A percentile compares a stretch with the other conserved stretches of the same genome.
phyloP scores from a whole-genome alignment of 2,329 filamentous ascomycete genomes.

The Cadophora luteo-olivacea region DNA sequence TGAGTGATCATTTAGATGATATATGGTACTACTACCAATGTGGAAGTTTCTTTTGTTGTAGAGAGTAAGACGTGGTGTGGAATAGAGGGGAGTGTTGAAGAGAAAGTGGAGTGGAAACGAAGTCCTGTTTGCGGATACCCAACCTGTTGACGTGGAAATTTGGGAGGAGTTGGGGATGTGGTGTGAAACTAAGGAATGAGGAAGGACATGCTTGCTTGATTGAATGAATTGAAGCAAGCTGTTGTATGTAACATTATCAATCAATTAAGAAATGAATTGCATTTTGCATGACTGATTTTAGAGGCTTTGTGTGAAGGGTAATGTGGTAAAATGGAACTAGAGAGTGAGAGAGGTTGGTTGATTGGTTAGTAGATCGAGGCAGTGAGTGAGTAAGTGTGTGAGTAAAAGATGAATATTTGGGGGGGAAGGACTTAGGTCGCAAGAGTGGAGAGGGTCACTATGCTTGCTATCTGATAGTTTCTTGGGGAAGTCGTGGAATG shows the following conservation, averaged over 20 bases:
- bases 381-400: no score
- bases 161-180: background rate
- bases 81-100: background rate
- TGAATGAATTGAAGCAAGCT: background rate
- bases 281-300: background rate
- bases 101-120: background rate
- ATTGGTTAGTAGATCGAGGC: no score
- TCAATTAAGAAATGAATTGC: background rate
- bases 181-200: background rate
- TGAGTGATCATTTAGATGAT: no score
- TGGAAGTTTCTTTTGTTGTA: constrained; percentile 10
- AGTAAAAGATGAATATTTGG: no score
- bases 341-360: no score
- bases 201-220: background rate
- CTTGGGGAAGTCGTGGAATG: no score
- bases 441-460: no score
- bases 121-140: constrained; percentile 11
- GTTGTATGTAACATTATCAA: constrained; percentile 12
- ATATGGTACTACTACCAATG: background rate
- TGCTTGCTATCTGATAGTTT: no score
- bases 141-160: background rate
- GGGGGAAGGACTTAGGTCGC: no score
- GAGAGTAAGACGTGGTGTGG: background rate
- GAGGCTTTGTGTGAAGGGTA: no score
- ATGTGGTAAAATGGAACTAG: no score